Evolutionary conservation across 306 rosid genomes (phyloP).

Genomic region (Pterocarpus macrocarpus): DNA sequence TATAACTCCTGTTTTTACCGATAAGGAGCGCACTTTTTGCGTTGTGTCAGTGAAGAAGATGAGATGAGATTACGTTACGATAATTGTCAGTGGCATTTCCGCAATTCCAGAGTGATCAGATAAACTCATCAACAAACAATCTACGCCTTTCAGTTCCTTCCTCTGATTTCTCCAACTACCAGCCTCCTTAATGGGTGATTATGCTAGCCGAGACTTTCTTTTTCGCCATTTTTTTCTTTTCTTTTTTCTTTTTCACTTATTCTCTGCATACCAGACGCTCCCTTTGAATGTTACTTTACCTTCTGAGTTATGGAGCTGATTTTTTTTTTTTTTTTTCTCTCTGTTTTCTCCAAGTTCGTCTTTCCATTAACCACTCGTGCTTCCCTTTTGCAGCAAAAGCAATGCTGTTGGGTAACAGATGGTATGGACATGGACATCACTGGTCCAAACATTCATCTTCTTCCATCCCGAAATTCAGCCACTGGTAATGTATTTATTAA

Average conservation of each 20-base stretch:
- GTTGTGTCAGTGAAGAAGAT: neutral
- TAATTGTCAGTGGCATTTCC: neutral
- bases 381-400: slow-evolving; percentile 45
- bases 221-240: no score
- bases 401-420: slow-evolving; percentile 57
- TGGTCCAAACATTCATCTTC: slow-evolving; percentile 48
- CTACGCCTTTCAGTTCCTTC: neutral
- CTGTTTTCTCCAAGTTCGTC: neutral
- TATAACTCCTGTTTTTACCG: no score
- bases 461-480: slow-evolving; percentile 49
- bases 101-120: neutral
- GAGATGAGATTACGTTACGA: neutral
- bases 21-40: neutral
- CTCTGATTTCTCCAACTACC: neutral
- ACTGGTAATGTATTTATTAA: slow-evolving; percentile 37
- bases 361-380: slow-evolving; percentile 2
- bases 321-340: neutral
- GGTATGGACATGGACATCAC: slow-evolving; percentile 59
- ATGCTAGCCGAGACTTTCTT: neutral
- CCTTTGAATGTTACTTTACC: neutral
- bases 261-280: slow-evolving; percentile 26
- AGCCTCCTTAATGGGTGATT: slow-evolving; percentile 20
- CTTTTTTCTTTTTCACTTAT: no score
- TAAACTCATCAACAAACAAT: neutral
- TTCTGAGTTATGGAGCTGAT: neutral